Evolutionary conservation across 345 rosid genomes (phyloP).

Genomic region (Combretum micranthum): DNA sequence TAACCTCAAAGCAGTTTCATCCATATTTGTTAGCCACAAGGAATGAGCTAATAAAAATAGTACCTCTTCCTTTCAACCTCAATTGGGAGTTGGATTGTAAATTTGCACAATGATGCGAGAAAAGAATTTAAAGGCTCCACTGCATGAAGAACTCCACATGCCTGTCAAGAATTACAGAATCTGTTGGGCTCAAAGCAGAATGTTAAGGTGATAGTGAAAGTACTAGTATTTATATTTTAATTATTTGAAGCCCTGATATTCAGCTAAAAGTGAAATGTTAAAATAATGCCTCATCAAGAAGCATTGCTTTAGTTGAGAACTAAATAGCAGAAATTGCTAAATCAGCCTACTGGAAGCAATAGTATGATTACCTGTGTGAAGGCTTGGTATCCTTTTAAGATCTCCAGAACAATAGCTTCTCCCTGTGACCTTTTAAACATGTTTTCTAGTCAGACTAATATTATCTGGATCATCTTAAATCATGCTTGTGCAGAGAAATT

Average conservation of each 20-base stretch:
- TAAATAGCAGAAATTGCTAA: slow-evolving; percentile 1
- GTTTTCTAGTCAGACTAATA: slow-evolving; percentile 24
- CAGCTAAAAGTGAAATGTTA: no score
- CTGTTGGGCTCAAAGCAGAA: slow-evolving; percentile 7
- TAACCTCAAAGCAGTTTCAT: no score
- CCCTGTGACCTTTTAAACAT: slow-evolving; percentile 85
- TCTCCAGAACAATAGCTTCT: slow-evolving; percentile 95
- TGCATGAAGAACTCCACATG: slow-evolving; percentile 97
- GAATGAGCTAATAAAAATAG: neutral
- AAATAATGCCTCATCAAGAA: neutral
- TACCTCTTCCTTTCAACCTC: slow-evolving; percentile 82
- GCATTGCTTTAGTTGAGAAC: slow-evolving; percentile 1
- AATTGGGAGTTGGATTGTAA: slow-evolving; percentile 74
- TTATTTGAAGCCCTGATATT: neutral
- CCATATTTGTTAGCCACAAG: no score
- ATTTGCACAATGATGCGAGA: slow-evolving; percentile 94
- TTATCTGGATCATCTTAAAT: neutral
- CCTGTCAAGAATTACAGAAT: slow-evolving; percentile 41
- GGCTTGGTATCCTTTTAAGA: slow-evolving; percentile 97
- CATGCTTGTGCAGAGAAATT: slow-evolving; percentile 1
- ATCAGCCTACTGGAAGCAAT: neutral
- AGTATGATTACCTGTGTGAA: slow-evolving; percentile 75
- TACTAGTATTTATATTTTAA: neutral
- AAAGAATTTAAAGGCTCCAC: slow-evolving; percentile 93
- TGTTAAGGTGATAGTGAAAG: neutral